Evolutionary conservation across 345 rosid species (phyloP).

Genomic region (Trapa incisa): DNA sequence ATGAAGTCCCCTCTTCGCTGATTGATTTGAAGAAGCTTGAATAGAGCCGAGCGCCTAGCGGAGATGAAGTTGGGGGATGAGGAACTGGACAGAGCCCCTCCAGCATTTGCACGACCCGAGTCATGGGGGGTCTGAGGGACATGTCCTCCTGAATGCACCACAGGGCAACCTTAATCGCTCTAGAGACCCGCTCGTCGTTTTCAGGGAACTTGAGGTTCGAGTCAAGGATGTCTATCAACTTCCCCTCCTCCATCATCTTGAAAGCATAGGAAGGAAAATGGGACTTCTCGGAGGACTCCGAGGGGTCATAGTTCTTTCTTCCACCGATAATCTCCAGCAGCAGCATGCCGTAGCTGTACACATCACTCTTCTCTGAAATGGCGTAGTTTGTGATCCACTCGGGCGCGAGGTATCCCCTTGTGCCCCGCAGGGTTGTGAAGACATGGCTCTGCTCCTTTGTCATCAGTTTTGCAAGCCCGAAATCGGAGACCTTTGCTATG

Average conservation of each 20-base stretch:
- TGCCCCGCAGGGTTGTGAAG: slow-evolving; percentile 16
- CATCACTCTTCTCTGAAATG: slow-evolving; percentile 17
- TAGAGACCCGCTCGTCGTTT: slow-evolving; percentile 13
- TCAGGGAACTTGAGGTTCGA: slow-evolving; percentile 15
- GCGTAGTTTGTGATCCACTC: slow-evolving; percentile 21
- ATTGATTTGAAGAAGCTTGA: slow-evolving; percentile 2
- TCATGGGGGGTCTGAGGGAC: slow-evolving; percentile 30
- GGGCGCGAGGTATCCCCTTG: slow-evolving; percentile 25
- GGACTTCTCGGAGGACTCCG: slow-evolving; percentile 20
- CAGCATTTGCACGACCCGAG: slow-evolving; percentile 35
- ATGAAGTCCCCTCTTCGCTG: slow-evolving; percentile 4
- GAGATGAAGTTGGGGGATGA: slow-evolving; percentile 1
- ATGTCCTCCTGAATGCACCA: slow-evolving; percentile 44
- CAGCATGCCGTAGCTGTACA: slow-evolving; percentile 22
- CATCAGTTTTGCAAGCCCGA: slow-evolving; percentile 35
- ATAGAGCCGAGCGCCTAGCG: neutral
- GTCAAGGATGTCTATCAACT: slow-evolving; percentile 6
- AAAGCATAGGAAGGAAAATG: slow-evolving; percentile 31
- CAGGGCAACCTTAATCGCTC: slow-evolving; percentile 24
- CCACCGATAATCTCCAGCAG: slow-evolving; percentile 22
- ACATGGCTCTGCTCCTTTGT: slow-evolving; percentile 15
- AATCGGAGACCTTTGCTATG: slow-evolving; percentile 18
- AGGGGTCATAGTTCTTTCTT: slow-evolving; percentile 2
- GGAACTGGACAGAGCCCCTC: slow-evolving; percentile 19
- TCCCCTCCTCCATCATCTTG: slow-evolving; percentile 24